These are phyloP conservation scores for Pseudonitzschia multistriata DNA, from an alignment of 108 stramenopile genomes.

Conservation along the genomic window DNA sequence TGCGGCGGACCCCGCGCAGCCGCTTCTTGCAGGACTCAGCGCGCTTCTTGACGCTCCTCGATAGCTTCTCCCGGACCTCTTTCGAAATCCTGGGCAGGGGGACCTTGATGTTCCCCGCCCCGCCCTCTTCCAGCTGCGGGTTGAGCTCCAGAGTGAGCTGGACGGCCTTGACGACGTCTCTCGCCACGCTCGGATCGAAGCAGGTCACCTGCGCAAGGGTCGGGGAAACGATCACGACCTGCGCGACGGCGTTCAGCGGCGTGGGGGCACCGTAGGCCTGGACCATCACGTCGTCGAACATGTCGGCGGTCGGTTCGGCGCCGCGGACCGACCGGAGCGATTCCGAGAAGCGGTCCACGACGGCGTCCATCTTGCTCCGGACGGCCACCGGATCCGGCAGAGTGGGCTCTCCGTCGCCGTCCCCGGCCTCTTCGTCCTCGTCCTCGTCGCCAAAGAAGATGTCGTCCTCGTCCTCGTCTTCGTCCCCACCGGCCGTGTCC, in stretches of 20 bases:
- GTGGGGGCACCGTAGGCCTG: conserved; percentile 71
- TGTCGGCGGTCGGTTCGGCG: conserved; percentile 79
- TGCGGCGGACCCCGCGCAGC: conserved; percentile 71
- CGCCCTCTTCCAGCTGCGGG: conserved; percentile 80
- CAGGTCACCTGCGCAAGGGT: conserved; percentile 77
- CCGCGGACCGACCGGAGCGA: conserved; percentile 76
- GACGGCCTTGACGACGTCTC: conserved; percentile 72
- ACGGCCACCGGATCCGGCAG: conserved; percentile 64
- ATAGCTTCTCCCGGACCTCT: conserved; percentile 73
- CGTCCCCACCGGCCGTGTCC: neutral
- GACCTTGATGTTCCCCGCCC: conserved; percentile 61
- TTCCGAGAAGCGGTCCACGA: conserved; percentile 55
- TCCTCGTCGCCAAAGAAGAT: conserved; percentile 32
- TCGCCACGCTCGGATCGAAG: conserved; percentile 76
- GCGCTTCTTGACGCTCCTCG: conserved; percentile 61
- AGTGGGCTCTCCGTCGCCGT: conserved; percentile 39
- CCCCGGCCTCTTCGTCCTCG: conserved; percentile 29
- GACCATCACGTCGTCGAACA: conserved; percentile 77
- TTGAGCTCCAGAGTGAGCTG: conserved; percentile 72
- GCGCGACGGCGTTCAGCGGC: conserved; percentile 70
- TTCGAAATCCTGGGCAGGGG: conserved; percentile 73
- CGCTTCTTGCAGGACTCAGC: conserved; percentile 67
- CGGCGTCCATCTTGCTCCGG: conserved; percentile 56
- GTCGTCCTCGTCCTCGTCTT: conserved; percentile 26
- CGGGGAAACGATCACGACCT: conserved; percentile 81